Percentiles rank a stretch among this genome's conserved stretches.
These are phyloP conservation scores for Testicularia cyperi DNA, from an alignment of 1,284 basidiomycete genomes.

Conservation along the genomic window DNA sequence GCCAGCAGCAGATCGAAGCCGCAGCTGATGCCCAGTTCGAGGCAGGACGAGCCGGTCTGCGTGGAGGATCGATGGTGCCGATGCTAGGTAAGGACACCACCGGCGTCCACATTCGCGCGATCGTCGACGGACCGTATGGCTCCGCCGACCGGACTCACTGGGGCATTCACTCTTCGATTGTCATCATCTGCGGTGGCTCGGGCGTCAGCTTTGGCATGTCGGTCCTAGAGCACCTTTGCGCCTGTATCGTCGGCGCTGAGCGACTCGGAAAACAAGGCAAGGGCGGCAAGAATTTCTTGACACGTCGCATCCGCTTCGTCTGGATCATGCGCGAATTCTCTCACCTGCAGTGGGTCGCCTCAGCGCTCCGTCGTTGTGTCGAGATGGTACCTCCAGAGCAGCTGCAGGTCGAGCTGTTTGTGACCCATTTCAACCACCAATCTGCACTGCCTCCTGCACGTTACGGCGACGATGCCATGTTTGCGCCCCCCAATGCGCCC, in stretches of 20 bases:
- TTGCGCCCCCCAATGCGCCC: conserved; percentile 2
- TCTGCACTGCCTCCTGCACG: conserved; percentile 10
- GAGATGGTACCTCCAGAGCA: conserved; percentile 67
- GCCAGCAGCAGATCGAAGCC: conserved; percentile 43
- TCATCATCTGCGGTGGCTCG: conserved; percentile 77
- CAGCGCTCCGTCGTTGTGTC: conserved; percentile 70
- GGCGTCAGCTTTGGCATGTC: conserved; percentile 77
- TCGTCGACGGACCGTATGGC: conserved; percentile 79
- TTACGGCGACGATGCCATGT: neutral
- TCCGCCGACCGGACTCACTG: conserved; percentile 71
- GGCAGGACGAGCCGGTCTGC: conserved; percentile 28
- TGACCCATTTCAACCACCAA: conserved; percentile 61
- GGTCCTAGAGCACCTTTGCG: conserved; percentile 72
- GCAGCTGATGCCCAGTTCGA: conserved; percentile 39
- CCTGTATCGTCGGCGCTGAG: conserved; percentile 64
- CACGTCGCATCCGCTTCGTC: conserved; percentile 72
- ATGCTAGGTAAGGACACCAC: conserved; percentile 45
- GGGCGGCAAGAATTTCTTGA: conserved; percentile 63
- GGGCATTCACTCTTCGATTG: conserved; percentile 67
- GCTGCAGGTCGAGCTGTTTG: conserved; percentile 77
- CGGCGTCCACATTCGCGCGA: conserved; percentile 69
- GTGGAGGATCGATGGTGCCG: conserved; percentile 37
- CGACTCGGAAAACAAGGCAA: conserved; percentile 42
- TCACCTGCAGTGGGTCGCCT: conserved; percentile 79
- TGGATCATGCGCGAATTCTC: conserved; percentile 82